A percentile compares a stretch with the other conserved stretches of the same genome.
Evolutionary conservation across 169 alveolate species (phyloP).

Genomic region (Eimeria sp.): DNA sequence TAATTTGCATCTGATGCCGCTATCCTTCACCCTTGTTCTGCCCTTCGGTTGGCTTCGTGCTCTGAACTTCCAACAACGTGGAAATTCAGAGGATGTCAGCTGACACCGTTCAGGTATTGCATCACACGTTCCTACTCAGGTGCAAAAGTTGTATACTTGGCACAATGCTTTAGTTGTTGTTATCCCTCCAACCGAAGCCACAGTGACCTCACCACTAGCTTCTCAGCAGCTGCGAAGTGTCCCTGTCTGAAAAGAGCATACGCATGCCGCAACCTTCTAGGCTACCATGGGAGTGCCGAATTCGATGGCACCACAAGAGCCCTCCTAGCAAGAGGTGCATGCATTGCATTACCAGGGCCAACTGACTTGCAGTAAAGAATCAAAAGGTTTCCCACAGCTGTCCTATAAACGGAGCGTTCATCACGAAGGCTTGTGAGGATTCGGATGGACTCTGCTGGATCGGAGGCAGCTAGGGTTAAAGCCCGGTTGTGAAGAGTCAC

Average conservation of each 20-base stretch:
- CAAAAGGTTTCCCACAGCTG: slow-evolving; percentile 35
- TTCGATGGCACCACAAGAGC: neutral
- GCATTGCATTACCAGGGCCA: neutral
- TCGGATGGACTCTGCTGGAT: slow-evolving; percentile 21
- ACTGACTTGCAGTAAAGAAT: slow-evolving; percentile 67
- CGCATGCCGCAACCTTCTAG: neutral
- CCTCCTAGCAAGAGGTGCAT: neutral
- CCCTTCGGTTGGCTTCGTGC: too few species aligned
- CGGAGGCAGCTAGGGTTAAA: slow-evolving; percentile 30
- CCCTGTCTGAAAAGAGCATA: slow-evolving; percentile 29
- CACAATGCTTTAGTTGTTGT: neutral
- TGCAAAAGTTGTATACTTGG: neutral
- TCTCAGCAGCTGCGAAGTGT: slow-evolving; percentile 11
- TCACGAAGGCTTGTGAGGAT: slow-evolving; percentile 33
- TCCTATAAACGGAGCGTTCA: neutral
- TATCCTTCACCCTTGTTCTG: neutral
- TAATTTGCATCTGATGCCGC: neutral
- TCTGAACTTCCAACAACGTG: neutral
- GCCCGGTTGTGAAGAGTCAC: slow-evolving; percentile 60
- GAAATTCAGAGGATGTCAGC: neutral
- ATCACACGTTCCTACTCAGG: neutral
- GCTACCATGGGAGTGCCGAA: too few species aligned
- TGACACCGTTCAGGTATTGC: neutral
- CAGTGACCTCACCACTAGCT: slow-evolving; percentile 12
- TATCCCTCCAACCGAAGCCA: neutral